Evolutionary conservation across 805 yeast species (phyloP), one percentile per base, ranked within the genome.

Genomic region (Saturnispora sanitii): DNA sequence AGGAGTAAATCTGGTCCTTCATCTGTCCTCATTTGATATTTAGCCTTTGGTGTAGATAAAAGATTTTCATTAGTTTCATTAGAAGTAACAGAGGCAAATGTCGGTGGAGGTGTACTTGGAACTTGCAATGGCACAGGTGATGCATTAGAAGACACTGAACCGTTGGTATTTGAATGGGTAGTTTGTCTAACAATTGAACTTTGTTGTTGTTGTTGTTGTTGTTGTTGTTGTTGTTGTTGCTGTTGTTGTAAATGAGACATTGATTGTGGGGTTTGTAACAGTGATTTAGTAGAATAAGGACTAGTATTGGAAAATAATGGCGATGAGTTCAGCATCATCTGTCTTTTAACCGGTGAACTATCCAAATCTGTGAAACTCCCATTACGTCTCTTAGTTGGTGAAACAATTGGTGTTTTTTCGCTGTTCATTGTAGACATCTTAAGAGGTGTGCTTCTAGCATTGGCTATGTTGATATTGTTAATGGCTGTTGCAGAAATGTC

Each of bases 1-100:
- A 85, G 72, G 46, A 85, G 68, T 45, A 85, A 62, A 56, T 81
- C 90, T 1, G 94, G 95, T 12, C 94, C 95, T 58, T 82, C 92
- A 15, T 58, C 63, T 6, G 33, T 38, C 19, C 7, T 33, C 13
- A 12, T 27, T 19, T 19, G 23, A 22, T 11, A 20, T 17, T 16
- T 29, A 8, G n/a, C n/a, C 12, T 19, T 60, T 17, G 66, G 66
- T 1, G 66, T 61, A 6, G 62, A 51, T 25, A 58, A 49, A 15
- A 61, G 43, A 13, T 39, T 41, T 7, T 30, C 33, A 12, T 30
- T 5, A 9, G 11, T 30, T 18, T 17, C 15, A 27, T 11, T 6
- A 13, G 23, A 32, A 16, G 27, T 22, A 25, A 30, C 15, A 26
- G 43, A 9, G 35, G 37, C 7, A 40, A 22, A 23, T 34, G 41